Conservation (phyloP, 1,284 basidiomycete species). For the Apiotrichum gamsii region DNA sequence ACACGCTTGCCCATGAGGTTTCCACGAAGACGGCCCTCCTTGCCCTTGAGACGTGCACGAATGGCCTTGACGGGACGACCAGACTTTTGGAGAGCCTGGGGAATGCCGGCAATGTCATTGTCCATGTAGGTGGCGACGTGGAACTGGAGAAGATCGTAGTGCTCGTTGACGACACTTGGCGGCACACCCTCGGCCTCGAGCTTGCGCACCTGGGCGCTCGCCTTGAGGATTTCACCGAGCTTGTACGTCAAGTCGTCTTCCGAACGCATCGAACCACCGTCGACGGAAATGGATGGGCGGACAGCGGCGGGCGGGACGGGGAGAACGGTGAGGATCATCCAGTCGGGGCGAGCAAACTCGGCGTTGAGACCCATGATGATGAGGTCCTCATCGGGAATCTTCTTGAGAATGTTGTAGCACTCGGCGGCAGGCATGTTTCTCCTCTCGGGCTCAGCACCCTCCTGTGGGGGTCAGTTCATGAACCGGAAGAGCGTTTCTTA, state of each 20-base stretch:
- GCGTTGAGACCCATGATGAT: conserved; percentile 86
- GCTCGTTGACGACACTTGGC: conserved; percentile 90
- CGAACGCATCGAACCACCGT: conserved; percentile 90
- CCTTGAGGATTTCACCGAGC: conserved; percentile 93
- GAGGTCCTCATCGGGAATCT: conserved; percentile 87
- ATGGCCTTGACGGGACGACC: conserved; percentile 98
- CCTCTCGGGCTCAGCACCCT: conserved; percentile 83
- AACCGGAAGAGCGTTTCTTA: conserved; percentile 8
- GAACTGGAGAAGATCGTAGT: conserved; percentile 94
- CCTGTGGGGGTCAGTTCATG: conserved; percentile 44
- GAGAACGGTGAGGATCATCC: conserved; percentile 98
- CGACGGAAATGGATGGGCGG: conserved; percentile 92
- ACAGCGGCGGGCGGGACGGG: conserved; percentile 98
- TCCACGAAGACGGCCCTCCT: conserved; percentile 95
- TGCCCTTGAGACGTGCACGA: conserved; percentile 94
- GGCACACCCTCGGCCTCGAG: conserved; percentile 97
- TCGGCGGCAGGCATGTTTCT: conserved; percentile 79
- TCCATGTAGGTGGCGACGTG: conserved; percentile 99
- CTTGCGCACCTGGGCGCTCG: conserved; percentile 82
- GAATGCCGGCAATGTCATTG: conserved; percentile 97
- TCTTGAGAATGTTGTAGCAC: conserved; percentile 85
- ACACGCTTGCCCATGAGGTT: conserved; percentile 99
- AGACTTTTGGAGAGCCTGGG: conserved; percentile 94
- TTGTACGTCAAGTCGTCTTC: conserved; percentile 99
- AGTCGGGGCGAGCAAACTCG: conserved; percentile 93